Conservation (phyloP, 2,329 filamentous ascomycete genomes). For the Sporothrix mexicana region DNA sequence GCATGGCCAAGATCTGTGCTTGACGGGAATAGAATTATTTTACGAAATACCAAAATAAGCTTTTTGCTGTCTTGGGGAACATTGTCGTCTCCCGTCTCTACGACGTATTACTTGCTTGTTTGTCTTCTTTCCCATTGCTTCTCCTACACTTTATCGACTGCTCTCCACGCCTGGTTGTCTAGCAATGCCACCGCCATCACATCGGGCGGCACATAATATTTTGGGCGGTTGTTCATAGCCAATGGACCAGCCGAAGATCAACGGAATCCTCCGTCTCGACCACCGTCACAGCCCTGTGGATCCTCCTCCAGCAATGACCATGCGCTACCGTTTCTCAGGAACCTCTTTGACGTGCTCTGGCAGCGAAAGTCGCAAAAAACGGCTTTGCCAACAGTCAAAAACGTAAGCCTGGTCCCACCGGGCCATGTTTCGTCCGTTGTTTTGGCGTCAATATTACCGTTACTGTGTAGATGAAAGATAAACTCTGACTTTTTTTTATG, state of each 20-base stretch:
- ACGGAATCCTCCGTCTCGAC: not conserved
- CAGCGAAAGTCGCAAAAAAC: too few relatives aligned
- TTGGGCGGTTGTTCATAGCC: not conserved
- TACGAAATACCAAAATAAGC: not conserved
- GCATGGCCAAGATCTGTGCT: too few relatives aligned
- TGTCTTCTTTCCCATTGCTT: too few relatives aligned
- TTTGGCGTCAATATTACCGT: not conserved
- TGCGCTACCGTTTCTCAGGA: not conserved
- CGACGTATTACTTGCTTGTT: too few relatives aligned
- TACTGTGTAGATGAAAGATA: too few relatives aligned
- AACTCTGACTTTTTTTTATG: too few relatives aligned
- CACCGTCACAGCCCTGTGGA: not conserved
- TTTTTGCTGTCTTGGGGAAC: not conserved
- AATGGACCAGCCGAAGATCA: not conserved
- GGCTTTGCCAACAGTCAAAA: not conserved
- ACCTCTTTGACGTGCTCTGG: not conserved
- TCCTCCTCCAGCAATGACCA: too few relatives aligned
- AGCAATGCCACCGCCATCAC: conserved; percentile 4
- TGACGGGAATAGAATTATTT: not conserved
- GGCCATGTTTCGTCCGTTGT: conserved; percentile 14
- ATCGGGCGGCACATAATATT: not conserved
- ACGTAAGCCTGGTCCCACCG: conserved; percentile 2
- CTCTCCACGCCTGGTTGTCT: not conserved
- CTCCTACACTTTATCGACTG: too few relatives aligned
- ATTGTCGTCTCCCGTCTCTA: too few relatives aligned